Evolutionary conservation across 768 basidiomycete genomes (phyloP).

Genomic region (Tulasnella sp.): DNA sequence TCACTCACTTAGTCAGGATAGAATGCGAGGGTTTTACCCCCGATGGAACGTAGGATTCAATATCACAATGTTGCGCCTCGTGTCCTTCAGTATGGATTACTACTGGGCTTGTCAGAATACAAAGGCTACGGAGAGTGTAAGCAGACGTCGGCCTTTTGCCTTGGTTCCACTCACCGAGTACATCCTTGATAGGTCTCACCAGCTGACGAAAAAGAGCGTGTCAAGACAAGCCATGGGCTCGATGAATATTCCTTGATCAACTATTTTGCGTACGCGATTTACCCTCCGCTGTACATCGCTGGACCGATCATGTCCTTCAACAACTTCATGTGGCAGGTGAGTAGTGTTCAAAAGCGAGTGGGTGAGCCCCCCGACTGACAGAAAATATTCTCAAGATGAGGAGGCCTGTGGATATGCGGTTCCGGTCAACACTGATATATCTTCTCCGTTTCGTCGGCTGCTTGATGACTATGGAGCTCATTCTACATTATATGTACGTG

Average conservation of each 20-base stretch:
- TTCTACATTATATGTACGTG: slow-evolving; percentile 91
- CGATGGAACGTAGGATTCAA: slow-evolving; percentile 93
- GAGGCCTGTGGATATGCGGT: slow-evolving; percentile 40
- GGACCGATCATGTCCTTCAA: slow-evolving; percentile 96
- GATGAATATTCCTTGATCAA: slow-evolving; percentile 50
- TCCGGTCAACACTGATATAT: slow-evolving; percentile 38
- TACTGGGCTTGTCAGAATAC: slow-evolving; percentile 61
- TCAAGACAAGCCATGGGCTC: slow-evolving; percentile 40
- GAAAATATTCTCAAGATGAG: slow-evolving; percentile 38
- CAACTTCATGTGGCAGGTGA: slow-evolving; percentile 87
- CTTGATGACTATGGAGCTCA: slow-evolving; percentile 76
- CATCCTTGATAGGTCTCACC: slow-evolving; percentile 18
- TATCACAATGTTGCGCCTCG: slow-evolving; percentile 85
- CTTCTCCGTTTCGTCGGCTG: slow-evolving; percentile 56
- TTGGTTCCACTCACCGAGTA: not conserved
- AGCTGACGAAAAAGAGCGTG: slow-evolving; percentile 50
- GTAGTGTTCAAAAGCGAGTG: slow-evolving; percentile 19
- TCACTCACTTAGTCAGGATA: slow-evolving; percentile 37
- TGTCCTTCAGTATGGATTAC: slow-evolving; percentile 90
- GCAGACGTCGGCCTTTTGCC: slow-evolving; percentile 17
- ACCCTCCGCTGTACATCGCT: slow-evolving; percentile 89
- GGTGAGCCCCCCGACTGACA: not conserved
- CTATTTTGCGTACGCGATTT: slow-evolving; percentile 78
- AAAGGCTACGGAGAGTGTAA: slow-evolving; percentile 30
- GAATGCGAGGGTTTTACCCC: slow-evolving; percentile 59